phyloP scores from a whole-genome alignment of 345 rosid species.

The Raphanus sativus region DNA sequence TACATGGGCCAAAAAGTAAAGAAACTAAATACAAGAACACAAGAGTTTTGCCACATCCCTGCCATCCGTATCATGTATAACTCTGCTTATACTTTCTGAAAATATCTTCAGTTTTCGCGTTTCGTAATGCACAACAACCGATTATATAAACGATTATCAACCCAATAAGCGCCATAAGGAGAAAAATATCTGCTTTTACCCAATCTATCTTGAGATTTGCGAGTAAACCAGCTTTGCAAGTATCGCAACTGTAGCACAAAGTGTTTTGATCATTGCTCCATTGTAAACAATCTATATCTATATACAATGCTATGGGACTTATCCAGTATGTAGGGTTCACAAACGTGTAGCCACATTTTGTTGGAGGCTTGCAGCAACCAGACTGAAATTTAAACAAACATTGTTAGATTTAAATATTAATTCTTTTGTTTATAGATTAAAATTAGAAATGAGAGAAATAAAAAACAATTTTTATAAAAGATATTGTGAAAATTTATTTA shows the following conservation, averaged over 20 bases:
- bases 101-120: conserved; percentile 72
- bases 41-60: conserved; percentile 11
- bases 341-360: conserved; percentile 55
- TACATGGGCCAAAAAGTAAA: conserved; percentile 15
- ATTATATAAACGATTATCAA: conserved; percentile 58
- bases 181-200: conserved; percentile 62
- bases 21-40: not conserved
- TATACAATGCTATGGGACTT: conserved; percentile 42
- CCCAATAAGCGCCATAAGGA: conserved; percentile 58
- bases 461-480: no score
- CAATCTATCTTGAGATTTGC: conserved; percentile 72
- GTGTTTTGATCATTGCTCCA: conserved; percentile 88
- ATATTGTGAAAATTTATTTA: no score
- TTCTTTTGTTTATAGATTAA: no score
- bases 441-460: no score
- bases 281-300: conserved; percentile 83
- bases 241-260: conserved; percentile 71
- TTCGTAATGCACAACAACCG: conserved; percentile 79
- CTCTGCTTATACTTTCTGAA: conserved; percentile 84
- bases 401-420: conserved; percentile 13
- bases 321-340: conserved; percentile 65
- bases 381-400: conserved; percentile 40
- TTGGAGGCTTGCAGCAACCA: conserved; percentile 71
- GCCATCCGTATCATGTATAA: conserved; percentile 47
- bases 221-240: conserved; percentile 88